Conservation (phyloP, 495 filamentous ascomycete species). For the Glarea lozoyensis region DNA sequence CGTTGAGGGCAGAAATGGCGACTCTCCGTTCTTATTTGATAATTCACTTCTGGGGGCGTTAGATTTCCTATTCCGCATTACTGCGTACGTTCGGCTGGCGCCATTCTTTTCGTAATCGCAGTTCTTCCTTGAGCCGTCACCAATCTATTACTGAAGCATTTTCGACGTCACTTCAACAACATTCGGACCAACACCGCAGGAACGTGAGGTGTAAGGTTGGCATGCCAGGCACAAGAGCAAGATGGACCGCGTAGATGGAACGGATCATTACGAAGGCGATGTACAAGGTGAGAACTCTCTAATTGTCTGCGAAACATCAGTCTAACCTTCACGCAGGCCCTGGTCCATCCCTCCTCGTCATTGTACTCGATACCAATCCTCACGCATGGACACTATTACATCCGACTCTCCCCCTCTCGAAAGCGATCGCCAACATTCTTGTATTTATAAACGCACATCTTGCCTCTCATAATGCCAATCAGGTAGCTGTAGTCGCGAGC, state of each 20-base stretch:
- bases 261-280: slow-evolving; percentile 66
- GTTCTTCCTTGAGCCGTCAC: no score
- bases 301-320: background rate
- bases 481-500: slow-evolving; percentile 84
- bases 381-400: slow-evolving; percentile 81
- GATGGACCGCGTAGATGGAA: slow-evolving; percentile 88
- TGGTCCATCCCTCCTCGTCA: slow-evolving; percentile 76
- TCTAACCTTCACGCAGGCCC: slow-evolving; percentile 38
- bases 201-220: no score
- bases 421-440: slow-evolving; percentile 80
- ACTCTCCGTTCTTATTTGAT: no score
- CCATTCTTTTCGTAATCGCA: no score
- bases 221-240: slow-evolving; percentile 24
- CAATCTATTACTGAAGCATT: no score
- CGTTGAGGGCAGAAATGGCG: no score
- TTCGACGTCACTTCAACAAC: background rate
- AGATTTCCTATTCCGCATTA: no score
- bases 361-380: slow-evolving; percentile 94
- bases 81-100: no score
- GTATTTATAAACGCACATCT: slow-evolving; percentile 96
- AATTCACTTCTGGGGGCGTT: no score
- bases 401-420: slow-evolving; percentile 69
- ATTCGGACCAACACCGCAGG: background rate
- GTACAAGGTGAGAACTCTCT: slow-evolving; percentile 28
- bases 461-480: slow-evolving; percentile 84